Conservation (phyloP, 129 eudicot genomes). For the Sambucus nigra region DNA sequence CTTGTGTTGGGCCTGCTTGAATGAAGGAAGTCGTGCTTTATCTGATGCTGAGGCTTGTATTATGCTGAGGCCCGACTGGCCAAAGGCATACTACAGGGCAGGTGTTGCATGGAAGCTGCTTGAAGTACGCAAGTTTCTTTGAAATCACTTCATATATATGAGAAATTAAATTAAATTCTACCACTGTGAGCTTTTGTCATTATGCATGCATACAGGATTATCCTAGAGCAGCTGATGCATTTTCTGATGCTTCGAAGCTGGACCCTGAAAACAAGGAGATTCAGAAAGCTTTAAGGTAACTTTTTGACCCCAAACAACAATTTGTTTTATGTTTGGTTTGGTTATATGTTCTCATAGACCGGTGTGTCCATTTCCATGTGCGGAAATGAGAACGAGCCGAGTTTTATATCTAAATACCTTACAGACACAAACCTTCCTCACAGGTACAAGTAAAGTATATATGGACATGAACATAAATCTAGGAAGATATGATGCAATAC, state of each 20-base stretch:
- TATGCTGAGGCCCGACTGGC: constrained; percentile 18
- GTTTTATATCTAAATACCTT: no score
- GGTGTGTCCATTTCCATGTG: no score
- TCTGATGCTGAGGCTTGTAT: constrained; percentile 23
- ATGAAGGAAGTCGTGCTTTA: constrained; percentile 18
- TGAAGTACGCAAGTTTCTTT: constrained; percentile 5
- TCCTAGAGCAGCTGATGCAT: constrained; percentile 1
- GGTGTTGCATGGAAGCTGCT: constrained; percentile 24
- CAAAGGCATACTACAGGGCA: constrained; percentile 26
- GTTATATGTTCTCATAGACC: no score
- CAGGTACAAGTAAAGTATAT: no score
- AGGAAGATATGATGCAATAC: no score
- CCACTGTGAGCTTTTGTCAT: background rate
- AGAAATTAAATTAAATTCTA: background rate
- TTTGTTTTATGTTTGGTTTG: no score
- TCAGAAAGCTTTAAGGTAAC: constrained; percentile 10
- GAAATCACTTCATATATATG: background rate
- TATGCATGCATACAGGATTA: background rate
- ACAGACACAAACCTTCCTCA: no score
- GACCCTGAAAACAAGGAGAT: constrained; percentile 24
- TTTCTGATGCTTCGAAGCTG: constrained; percentile 8
- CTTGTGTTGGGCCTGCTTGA: constrained; percentile 24
- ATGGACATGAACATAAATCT: no score
- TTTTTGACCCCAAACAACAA: background rate
- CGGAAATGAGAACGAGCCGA: no score